Percentiles rank a stretch among this genome's conserved stretches.
Evolutionary conservation across 2,329 filamentous ascomycete genomes (phyloP).

Genomic region (Fusarium falciforme): DNA sequence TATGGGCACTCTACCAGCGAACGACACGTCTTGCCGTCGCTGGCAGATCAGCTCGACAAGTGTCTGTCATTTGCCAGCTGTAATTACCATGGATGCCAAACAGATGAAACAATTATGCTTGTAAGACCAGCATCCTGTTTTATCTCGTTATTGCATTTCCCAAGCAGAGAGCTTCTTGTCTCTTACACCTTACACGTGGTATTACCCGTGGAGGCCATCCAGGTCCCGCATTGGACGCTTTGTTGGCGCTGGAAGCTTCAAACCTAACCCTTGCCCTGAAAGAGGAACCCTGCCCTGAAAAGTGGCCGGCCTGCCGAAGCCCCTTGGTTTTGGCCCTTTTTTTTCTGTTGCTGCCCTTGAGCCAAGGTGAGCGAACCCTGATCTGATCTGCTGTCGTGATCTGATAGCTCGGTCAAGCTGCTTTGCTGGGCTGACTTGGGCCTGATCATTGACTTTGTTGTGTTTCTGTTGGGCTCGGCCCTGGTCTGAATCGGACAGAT

Average conservation of each 20-base stretch:
- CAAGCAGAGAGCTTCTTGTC: neutral
- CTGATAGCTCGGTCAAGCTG: constrained; percentile 29
- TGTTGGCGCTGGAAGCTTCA: constrained; percentile 12
- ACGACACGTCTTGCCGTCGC: neutral
- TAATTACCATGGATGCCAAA: neutral
- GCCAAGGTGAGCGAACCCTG: constrained; percentile 27
- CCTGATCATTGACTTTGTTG: constrained; percentile 16
- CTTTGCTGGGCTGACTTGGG: constrained; percentile 12
- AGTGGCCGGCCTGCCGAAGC: constrained; percentile 17
- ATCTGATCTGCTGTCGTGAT: constrained; percentile 24
- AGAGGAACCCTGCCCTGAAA: constrained; percentile 32
- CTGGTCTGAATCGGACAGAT: constrained; percentile 15
- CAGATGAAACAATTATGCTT: neutral
- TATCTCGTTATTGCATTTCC: neutral
- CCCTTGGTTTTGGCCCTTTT: neutral
- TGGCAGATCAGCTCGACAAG: constrained; percentile 7
- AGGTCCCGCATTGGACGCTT: constrained; percentile 14
- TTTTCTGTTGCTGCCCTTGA: neutral
- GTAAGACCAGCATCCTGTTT: neutral
- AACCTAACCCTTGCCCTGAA: constrained; percentile 32
- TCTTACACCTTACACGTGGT: constrained; percentile 39
- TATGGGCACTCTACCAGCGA: constrained; percentile 17
- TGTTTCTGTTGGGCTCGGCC: constrained; percentile 9
- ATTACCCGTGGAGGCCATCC: constrained; percentile 11
- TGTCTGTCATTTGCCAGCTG: constrained; percentile 6